Evolutionary conservation across 345 rosid species (phyloP).

Genomic region (Hevea brasiliensis): DNA sequence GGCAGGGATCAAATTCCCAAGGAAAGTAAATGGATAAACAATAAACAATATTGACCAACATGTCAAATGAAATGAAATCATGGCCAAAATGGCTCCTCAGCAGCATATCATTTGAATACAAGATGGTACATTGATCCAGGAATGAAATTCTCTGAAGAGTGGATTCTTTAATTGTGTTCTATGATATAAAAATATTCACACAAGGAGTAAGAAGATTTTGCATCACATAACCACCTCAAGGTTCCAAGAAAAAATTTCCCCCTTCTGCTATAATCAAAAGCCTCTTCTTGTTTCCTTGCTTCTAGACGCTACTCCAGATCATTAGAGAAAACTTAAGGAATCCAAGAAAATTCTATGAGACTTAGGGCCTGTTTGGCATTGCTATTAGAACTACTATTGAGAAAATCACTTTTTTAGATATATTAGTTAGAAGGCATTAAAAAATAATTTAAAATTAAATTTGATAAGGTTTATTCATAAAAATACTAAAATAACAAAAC

Average conservation of each 20-base stretch:
- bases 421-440: too few relatives aligned
- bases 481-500: too few relatives aligned
- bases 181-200: neutral
- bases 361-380: too few relatives aligned
- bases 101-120: neutral
- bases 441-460: too few relatives aligned
- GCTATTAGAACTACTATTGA: too few relatives aligned
- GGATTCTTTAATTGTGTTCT: neutral
- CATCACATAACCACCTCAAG: neutral
- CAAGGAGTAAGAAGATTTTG: neutral
- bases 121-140: too few relatives aligned
- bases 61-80: neutral
- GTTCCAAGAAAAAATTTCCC: neutral
- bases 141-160: too few relatives aligned
- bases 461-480: too few relatives aligned
- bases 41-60: neutral
- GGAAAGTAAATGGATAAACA: neutral
- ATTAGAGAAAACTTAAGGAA: neutral
- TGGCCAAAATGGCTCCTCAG: neutral
- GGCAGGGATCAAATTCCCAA: neutral
- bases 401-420: too few relatives aligned
- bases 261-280: neutral
- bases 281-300: neutral
- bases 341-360: neutral
- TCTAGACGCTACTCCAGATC: neutral